These are phyloP conservation scores for Neurospora discreta DNA, from an alignment of 495 filamentous ascomycete species.

Conservation along the genomic window DNA sequence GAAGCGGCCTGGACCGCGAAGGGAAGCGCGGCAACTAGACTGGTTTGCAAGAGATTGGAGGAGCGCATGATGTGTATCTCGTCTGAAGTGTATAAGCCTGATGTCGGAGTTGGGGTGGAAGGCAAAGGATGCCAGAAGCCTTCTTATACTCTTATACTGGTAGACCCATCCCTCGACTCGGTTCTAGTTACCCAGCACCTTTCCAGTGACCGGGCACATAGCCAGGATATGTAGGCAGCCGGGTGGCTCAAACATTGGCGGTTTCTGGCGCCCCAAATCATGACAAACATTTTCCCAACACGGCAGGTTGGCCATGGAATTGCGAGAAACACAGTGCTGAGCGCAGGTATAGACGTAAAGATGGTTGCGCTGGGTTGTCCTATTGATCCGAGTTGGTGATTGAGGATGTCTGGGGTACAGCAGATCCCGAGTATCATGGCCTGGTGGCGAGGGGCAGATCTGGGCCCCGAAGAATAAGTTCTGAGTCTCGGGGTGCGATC, in stretches of 20 bases:
- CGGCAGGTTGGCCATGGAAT: not conserved
- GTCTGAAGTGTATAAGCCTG: not conserved
- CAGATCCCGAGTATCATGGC: not conserved
- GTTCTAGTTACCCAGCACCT: not conserved
- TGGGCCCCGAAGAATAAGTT: not conserved
- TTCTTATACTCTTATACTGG: slow-evolving; percentile 5
- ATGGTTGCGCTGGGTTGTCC: not conserved
- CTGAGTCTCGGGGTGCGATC: not conserved
- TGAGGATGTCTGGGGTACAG: not conserved
- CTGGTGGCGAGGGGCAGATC: not conserved
- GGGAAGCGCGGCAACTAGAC: slow-evolving; percentile 15
- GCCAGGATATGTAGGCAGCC: not conserved
- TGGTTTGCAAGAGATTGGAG: slow-evolving; percentile 9
- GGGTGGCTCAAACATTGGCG: not conserved
- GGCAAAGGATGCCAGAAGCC: not conserved
- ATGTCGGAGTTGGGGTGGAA: not conserved
- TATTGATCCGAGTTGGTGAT: not conserved
- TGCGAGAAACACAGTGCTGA: not conserved
- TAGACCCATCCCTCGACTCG: not conserved
- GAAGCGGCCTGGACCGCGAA: slow-evolving; percentile 12
- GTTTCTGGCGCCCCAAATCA: not conserved
- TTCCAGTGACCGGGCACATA: not conserved
- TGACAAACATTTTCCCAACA: not conserved
- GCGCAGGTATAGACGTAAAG: not conserved
- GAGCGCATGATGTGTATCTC: slow-evolving; percentile 11